These are phyloP conservation scores for Malbranchea cinnamomea DNA, from an alignment of 2,329 filamentous ascomycete species.

Conservation along the genomic window DNA sequence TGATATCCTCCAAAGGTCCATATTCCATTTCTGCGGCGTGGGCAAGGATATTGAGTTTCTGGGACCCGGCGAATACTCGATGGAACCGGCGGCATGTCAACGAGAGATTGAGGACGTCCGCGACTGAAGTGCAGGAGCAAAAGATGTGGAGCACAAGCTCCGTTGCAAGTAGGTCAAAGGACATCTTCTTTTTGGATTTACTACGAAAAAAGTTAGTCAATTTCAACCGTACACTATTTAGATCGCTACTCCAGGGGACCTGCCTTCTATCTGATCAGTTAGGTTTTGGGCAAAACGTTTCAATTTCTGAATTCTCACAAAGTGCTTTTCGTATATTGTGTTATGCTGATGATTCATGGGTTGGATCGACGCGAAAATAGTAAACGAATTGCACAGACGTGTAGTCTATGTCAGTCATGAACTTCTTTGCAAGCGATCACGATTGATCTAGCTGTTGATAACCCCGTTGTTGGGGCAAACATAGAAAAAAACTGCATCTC, in stretches of 20 bases:
- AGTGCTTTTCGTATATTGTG: no score
- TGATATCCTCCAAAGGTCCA: conserved; percentile 42
- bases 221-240: background rate
- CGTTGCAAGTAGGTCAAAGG: conserved; percentile 40
- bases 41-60: conserved; percentile 40
- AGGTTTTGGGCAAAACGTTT: no score
- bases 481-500: conserved; percentile 9
- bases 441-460: conserved; percentile 11
- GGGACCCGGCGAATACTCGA: conserved; percentile 37
- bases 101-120: conserved; percentile 39
- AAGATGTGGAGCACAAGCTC: conserved; percentile 45
- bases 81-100: conserved; percentile 41
- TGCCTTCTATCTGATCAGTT: no score
- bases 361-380: background rate
- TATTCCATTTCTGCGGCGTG: conserved; percentile 40
- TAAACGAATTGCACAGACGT: no score
- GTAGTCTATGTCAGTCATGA: no score
- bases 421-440: no score
- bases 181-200: conserved; percentile 26
- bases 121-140: conserved; percentile 36
- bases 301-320: no score
- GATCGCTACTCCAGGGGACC: no score
- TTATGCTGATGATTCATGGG: no score
- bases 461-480: conserved; percentile 21
- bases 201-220: background rate